phyloP scores from a whole-genome alignment of 179 eudicot genomes.

The Pouteria campechiana region DNA sequence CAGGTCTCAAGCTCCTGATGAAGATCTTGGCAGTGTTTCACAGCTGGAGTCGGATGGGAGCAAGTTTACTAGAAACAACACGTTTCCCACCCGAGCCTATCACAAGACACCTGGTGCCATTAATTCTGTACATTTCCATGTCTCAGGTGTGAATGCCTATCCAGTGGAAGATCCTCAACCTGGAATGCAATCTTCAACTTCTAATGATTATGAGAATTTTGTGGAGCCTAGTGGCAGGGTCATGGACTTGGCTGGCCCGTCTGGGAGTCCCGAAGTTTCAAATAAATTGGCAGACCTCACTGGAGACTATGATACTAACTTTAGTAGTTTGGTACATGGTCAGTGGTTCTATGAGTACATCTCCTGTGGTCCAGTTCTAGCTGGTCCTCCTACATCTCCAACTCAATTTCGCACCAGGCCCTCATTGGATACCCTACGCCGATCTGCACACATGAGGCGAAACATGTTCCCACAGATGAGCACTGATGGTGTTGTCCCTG shows the following conservation, averaged over 20 bases:
- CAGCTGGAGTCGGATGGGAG: not conserved
- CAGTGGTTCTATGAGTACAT: conserved; percentile 28
- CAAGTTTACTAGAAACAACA: not conserved
- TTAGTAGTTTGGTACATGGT: conserved; percentile 31
- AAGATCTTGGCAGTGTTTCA: not conserved
- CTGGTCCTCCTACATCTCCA: conserved; percentile 19
- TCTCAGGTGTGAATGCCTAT: no score
- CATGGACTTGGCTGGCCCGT: not conserved
- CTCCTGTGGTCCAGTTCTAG: conserved; percentile 16
- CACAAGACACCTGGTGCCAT: no score
- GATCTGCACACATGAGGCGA: conserved; percentile 20
- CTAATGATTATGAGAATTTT: no score
- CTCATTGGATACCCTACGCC: conserved; percentile 23
- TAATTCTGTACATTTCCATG: not conserved
- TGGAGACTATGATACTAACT: conserved; percentile 40
- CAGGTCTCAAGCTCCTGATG: not conserved
- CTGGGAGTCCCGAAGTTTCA: conserved; percentile 2
- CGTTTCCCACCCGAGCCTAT: not conserved
- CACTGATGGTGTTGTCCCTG: conserved; percentile 25
- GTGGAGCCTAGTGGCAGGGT: conserved; percentile 1
- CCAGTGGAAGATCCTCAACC: no score
- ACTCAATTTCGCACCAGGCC: conserved; percentile 21
- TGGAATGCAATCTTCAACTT: no score
- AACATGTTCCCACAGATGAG: conserved; percentile 31
- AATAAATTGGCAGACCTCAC: conserved; percentile 35